phyloP scores from a whole-genome alignment of 1,284 basidiomycete genomes.

The Anthracocystis panici-leucophaei region DNA sequence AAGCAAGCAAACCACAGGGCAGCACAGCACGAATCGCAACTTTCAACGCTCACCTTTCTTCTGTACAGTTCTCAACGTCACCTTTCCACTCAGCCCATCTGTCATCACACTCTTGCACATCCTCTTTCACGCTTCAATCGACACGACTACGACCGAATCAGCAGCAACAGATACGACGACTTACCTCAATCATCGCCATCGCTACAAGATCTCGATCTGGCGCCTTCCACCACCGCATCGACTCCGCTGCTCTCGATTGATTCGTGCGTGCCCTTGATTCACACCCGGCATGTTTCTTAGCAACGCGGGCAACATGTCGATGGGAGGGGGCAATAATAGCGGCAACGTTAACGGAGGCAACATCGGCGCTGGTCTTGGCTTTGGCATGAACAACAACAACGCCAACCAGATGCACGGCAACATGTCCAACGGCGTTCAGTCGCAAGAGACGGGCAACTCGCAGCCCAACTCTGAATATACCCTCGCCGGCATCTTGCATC shows the following conservation, averaged over 20 bases:
- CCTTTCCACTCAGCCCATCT: neutral
- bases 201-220: too few species aligned
- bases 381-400: constrained; percentile 48
- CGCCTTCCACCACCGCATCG: neutral
- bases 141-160: neutral
- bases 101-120: neutral
- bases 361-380: constrained; percentile 36
- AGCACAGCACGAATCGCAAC: constrained; percentile 6
- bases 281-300: constrained; percentile 44
- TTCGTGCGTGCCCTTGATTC: neutral
- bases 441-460: constrained; percentile 44
- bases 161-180: neutral
- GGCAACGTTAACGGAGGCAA: constrained; percentile 37
- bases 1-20: constrained; percentile 1
- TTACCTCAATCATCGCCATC: neutral
- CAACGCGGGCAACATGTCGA: constrained; percentile 49
- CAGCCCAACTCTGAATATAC: constrained; percentile 72
- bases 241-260: neutral
- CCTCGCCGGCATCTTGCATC: constrained; percentile 93
- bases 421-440: constrained; percentile 50
- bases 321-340: constrained; percentile 33
- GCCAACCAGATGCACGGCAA: constrained; percentile 45
- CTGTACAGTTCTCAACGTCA: neutral
- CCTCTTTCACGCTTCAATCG: neutral
- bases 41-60: neutral